Percentiles rank a stretch among this genome's conserved stretches.
These are phyloP conservation scores for Hyphopichia khmerensis DNA, from an alignment of 1,139 yeast genomes.

Conservation along the genomic window DNA sequence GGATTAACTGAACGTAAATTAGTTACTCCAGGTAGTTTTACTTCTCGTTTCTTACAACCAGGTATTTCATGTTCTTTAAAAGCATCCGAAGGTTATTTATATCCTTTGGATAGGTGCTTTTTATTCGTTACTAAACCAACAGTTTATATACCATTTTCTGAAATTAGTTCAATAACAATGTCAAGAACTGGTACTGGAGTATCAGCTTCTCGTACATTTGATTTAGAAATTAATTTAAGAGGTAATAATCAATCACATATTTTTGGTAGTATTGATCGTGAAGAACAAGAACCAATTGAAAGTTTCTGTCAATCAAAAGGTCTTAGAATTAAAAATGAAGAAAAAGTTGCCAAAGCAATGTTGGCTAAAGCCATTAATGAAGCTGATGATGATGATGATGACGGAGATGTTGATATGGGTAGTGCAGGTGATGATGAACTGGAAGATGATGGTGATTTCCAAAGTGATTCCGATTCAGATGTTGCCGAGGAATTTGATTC, in stretches of 20 bases:
- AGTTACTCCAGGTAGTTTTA: conserved; percentile 82
- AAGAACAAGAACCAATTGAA: conserved; percentile 82
- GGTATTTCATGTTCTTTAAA: conserved; percentile 90
- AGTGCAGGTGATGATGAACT: conserved; percentile 72
- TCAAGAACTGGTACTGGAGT: conserved; percentile 86
- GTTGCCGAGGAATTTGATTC: conserved; percentile 90
- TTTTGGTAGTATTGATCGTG: conserved; percentile 87
- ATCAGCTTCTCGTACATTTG: conserved; percentile 87
- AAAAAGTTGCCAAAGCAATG: conserved; percentile 80
- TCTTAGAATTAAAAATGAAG: conserved; percentile 82
- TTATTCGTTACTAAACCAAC: conserved; percentile 94
- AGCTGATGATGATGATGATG: conserved; percentile 62
- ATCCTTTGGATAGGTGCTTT: conserved; percentile 87
- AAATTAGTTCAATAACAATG: conserved; percentile 72
- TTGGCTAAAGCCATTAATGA: conserved; percentile 75
- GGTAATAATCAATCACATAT: conserved; percentile 70
- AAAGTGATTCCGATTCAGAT: conserved; percentile 62
- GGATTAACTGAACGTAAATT: conserved; percentile 89
- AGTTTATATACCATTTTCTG: conserved; percentile 83
- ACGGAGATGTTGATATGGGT: conserved; percentile 66
- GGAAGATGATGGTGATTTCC: conserved; percentile 68
- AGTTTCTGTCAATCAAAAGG: conserved; percentile 75
- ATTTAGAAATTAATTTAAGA: conserved; percentile 73
- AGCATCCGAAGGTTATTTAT: conserved; percentile 92
- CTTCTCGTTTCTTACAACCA: conserved; percentile 70